Conservation (phyloP, 257 asterid genomes). For the Fraxinus excelsior region DNA sequence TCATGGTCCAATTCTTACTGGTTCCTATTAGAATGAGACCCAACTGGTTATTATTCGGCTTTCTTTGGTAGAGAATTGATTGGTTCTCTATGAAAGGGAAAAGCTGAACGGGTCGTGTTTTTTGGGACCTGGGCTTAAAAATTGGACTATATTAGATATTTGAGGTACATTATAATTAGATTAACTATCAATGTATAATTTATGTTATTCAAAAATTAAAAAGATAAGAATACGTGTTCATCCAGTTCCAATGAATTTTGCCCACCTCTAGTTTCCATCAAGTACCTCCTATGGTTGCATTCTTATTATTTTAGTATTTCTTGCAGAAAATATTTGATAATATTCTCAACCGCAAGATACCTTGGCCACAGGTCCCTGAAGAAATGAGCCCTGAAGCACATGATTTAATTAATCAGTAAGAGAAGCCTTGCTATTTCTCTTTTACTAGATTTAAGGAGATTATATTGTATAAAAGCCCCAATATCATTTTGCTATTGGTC, state of each 20-base stretch:
- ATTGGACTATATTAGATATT: too few relatives aligned
- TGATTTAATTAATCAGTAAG: slow-evolving; percentile 90
- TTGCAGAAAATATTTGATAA: slow-evolving; percentile 85
- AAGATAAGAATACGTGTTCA: background rate
- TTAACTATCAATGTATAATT: too few relatives aligned
- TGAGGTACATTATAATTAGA: too few relatives aligned
- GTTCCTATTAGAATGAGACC: too few relatives aligned
- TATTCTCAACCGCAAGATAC: slow-evolving; percentile 94
- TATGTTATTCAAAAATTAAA: too few relatives aligned
- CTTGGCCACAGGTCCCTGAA: slow-evolving; percentile 89
- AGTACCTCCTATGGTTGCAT: background rate
- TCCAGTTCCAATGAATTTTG: background rate
- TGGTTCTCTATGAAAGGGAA: background rate
- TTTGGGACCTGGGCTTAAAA: too few relatives aligned
- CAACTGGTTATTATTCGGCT: background rate
- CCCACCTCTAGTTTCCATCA: background rate
- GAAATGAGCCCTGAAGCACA: slow-evolving; percentile 89
- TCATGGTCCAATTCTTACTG: background rate
- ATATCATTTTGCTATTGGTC: slow-evolving; percentile 8
- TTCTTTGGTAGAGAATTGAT: background rate
- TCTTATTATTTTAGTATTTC: slow-evolving; percentile 15
- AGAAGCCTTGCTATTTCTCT: slow-evolving; percentile 22
- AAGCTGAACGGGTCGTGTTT: background rate
- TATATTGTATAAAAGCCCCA: background rate
- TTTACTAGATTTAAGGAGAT: background rate